A percentile compares a stretch with the other conserved stretches of the same genome.
Conservation (phyloP, 441 rosid genomes). For the Hura crepitans region DNA sequence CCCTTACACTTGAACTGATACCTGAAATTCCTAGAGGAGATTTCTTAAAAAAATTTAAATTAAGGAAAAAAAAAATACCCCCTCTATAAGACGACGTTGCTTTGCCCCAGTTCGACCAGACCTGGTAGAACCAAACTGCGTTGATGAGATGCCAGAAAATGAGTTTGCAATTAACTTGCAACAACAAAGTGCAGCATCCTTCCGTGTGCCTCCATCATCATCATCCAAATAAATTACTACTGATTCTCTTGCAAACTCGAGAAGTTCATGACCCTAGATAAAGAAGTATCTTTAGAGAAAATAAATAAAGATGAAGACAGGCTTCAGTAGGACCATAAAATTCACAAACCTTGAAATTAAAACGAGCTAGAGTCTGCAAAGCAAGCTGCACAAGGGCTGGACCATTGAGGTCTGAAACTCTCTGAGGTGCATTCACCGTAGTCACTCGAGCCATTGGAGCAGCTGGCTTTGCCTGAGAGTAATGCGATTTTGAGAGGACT, state of each 20-base stretch:
- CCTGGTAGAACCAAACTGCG: slow-evolving; percentile 71
- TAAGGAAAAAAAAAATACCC: slow-evolving; percentile 45
- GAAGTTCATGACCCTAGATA: slow-evolving; percentile 93
- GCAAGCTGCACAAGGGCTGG: slow-evolving; percentile 91
- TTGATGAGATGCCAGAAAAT: slow-evolving; percentile 49
- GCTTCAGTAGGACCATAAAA: slow-evolving; percentile 16
- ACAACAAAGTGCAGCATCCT: slow-evolving; percentile 98
- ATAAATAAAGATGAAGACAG: slow-evolving; percentile 6
- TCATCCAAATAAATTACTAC: slow-evolving; percentile 90
- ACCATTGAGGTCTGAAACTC: slow-evolving; percentile 63
- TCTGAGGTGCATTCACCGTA: slow-evolving; percentile 50
- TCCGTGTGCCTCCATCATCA: slow-evolving; percentile 87
- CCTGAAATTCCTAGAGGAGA: not conserved
- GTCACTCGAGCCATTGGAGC: slow-evolving; percentile 57
- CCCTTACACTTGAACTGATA: not conserved
- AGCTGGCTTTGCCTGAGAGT: slow-evolving; percentile 67
- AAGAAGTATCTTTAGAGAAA: slow-evolving; percentile 36
- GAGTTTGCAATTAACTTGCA: slow-evolving; percentile 92
- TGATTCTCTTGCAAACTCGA: slow-evolving; percentile 92
- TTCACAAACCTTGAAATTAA: slow-evolving; percentile 78
- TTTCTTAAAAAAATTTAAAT: not conserved
- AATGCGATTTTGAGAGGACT: slow-evolving; percentile 80
- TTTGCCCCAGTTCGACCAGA: slow-evolving; percentile 81
- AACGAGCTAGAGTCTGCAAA: slow-evolving; percentile 91
- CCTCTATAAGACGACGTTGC: slow-evolving; percentile 83